phyloP scores from a whole-genome alignment of 805 yeast species.

The Saturnispora kantuleensis region DNA sequence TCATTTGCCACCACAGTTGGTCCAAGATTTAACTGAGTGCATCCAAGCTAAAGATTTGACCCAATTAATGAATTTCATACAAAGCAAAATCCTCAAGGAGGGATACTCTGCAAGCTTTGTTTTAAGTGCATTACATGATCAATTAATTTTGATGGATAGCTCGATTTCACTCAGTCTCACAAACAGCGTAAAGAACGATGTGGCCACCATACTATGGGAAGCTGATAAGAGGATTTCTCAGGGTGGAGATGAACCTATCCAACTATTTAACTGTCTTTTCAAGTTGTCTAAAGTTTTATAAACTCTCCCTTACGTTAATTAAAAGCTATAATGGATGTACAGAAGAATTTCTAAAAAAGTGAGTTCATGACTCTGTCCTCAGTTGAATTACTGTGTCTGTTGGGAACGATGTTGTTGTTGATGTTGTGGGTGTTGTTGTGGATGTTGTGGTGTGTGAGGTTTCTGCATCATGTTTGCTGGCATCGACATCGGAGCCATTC shows the following conservation, averaged over 20 bases:
- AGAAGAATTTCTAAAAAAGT: not conserved
- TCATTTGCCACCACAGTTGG: slow-evolving; percentile 19
- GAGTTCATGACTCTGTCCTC: not conserved
- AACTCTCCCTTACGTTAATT: not conserved
- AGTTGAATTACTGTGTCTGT: too few species aligned
- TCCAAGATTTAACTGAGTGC: slow-evolving; percentile 14
- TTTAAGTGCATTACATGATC: slow-evolving; percentile 25
- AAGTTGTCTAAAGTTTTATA: slow-evolving; percentile 36
- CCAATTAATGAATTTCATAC: slow-evolving; percentile 19
- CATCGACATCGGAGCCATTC: too few species aligned
- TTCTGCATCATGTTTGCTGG: too few species aligned
- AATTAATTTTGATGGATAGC: slow-evolving; percentile 24
- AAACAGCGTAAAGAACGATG: slow-evolving; percentile 52
- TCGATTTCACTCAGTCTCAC: slow-evolving; percentile 35
- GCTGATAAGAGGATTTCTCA: slow-evolving; percentile 66
- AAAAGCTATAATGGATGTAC: not conserved
- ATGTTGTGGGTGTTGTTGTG: not conserved
- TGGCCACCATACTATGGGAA: slow-evolving; percentile 58
- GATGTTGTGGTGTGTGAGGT: not conserved
- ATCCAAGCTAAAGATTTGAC: slow-evolving; percentile 18
- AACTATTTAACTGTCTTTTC: slow-evolving; percentile 54
- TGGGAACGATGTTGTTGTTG: too few species aligned
- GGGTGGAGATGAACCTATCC: slow-evolving; percentile 87
- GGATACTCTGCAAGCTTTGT: slow-evolving; percentile 27
- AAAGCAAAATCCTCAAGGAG: slow-evolving; percentile 20